These are phyloP conservation scores for Phytophthora nicotianae DNA, from an alignment of 352 stramenopile species.

Conservation along the genomic window DNA sequence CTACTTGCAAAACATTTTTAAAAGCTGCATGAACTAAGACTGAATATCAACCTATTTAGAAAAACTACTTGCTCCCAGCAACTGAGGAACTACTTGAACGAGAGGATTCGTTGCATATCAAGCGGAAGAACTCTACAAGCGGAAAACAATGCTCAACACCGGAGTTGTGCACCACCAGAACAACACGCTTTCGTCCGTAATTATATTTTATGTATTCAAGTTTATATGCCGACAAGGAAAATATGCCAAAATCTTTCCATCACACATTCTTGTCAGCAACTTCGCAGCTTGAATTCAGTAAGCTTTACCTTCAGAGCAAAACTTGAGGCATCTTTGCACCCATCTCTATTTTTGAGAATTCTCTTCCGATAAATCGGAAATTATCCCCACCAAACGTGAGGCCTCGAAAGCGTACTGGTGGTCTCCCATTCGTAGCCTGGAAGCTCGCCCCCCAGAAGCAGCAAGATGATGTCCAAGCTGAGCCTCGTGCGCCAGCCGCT, in stretches of 20 bases:
- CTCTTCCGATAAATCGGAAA: slow-evolving; percentile 19
- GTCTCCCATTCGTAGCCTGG: slow-evolving; percentile 49
- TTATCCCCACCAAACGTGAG: slow-evolving; percentile 30
- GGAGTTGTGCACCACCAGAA: background rate
- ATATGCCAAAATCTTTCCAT: background rate
- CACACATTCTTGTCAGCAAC: background rate
- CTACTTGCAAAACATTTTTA: too few species aligned
- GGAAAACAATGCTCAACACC: too few species aligned
- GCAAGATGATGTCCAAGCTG: slow-evolving; percentile 73
- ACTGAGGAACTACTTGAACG: too few species aligned
- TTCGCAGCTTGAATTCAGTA: slow-evolving; percentile 32
- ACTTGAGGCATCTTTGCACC: slow-evolving; percentile 25
- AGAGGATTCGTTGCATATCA: too few species aligned
- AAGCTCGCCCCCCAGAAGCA: slow-evolving; percentile 19
- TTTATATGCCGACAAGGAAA: background rate
- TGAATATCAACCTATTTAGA: too few species aligned
- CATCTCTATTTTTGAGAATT: slow-evolving; percentile 21
- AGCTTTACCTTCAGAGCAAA: slow-evolving; percentile 2
- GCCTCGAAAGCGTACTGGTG: slow-evolving; percentile 27
- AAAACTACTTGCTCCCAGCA: too few species aligned
- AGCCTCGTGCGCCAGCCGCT: slow-evolving; percentile 58
- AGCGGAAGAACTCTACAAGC: too few species aligned
- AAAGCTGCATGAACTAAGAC: too few species aligned
- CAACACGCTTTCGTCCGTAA: background rate
- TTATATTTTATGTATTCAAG: background rate